A percentile compares a stretch with the other conserved stretches of the same genome.
Evolutionary conservation across 2,329 filamentous ascomycete genomes (phyloP).

Genomic region (Diaporthe destruens): DNA sequence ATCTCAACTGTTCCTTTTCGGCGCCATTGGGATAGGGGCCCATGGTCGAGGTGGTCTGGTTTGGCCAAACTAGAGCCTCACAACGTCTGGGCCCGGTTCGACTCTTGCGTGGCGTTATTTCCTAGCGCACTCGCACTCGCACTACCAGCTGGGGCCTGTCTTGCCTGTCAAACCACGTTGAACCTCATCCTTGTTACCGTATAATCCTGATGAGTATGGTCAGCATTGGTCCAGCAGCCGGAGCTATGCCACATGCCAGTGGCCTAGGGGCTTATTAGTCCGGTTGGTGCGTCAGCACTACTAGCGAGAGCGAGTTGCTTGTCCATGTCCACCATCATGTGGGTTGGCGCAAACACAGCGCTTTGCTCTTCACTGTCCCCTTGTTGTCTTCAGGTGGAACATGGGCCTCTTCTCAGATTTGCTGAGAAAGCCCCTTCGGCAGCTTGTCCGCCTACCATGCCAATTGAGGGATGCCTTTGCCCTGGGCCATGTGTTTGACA

Average conservation of each 20-base stretch:
- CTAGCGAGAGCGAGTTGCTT: constrained; percentile 16
- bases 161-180: background rate
- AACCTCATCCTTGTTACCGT: background rate
- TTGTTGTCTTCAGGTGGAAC: background rate
- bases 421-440: constrained; percentile 5
- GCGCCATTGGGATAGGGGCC: background rate
- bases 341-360: background rate
- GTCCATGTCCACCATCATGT: background rate
- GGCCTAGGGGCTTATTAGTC: background rate
- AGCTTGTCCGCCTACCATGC: background rate
- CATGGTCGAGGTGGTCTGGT: too few species aligned
- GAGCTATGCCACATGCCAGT: background rate
- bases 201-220: background rate
- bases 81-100: background rate
- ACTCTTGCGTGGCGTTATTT: background rate
- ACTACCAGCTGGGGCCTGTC: background rate
- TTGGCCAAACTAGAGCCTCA: background rate
- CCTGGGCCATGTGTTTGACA: constrained; percentile 5
- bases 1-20: background rate
- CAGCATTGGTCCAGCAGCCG: background rate
- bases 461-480: background rate
- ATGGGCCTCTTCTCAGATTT: background rate
- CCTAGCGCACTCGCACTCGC: background rate
- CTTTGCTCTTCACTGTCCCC: background rate
- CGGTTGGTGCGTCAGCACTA: background rate